Evolutionary conservation across 2,329 filamentous ascomycete genomes (phyloP).

Genomic region (Alternaria consortialis): DNA sequence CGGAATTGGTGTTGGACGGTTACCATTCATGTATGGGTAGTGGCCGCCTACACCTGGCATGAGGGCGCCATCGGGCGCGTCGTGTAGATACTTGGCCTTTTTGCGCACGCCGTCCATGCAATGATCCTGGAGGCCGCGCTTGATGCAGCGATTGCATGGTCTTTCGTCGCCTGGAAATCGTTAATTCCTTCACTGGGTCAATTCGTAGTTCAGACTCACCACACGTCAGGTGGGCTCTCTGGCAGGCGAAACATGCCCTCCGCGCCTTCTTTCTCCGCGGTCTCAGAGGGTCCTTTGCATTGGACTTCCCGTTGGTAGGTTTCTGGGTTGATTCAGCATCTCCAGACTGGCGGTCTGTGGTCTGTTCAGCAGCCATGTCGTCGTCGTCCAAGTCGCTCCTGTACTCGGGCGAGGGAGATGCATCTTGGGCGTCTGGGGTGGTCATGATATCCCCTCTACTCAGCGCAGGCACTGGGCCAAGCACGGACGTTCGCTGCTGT

Average conservation of each 20-base stretch:
- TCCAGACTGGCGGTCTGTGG: constrained; percentile 49
- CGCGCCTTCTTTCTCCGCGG: constrained; percentile 95
- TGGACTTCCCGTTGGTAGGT: constrained; percentile 50
- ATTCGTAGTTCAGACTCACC: constrained; percentile 71
- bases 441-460: constrained; percentile 57
- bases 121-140: constrained; percentile 86
- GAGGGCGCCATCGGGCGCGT: constrained; percentile 88
- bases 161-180: constrained; percentile 81
- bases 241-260: constrained; percentile 94
- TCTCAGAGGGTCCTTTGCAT: constrained; percentile 86
- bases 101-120: constrained; percentile 98
- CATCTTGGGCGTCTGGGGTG: constrained; percentile 59
- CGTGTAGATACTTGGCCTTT: constrained; percentile 98
- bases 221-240: constrained; percentile 96
- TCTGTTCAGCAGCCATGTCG: constrained; percentile 57
- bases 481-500: constrained; percentile 45
- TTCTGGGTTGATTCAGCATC: constrained; percentile 47
- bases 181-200: constrained; percentile 2
- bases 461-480: constrained; percentile 34
- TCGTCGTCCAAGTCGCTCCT: constrained; percentile 52
- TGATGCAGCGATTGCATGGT: constrained; percentile 92
- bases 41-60: constrained; percentile 83
- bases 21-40: constrained; percentile 64
- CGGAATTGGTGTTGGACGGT: constrained; percentile 53
- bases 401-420: constrained; percentile 58